Conservation (phyloP, 1,284 basidiomycete genomes). For the Puccinia sorghi region DNA sequence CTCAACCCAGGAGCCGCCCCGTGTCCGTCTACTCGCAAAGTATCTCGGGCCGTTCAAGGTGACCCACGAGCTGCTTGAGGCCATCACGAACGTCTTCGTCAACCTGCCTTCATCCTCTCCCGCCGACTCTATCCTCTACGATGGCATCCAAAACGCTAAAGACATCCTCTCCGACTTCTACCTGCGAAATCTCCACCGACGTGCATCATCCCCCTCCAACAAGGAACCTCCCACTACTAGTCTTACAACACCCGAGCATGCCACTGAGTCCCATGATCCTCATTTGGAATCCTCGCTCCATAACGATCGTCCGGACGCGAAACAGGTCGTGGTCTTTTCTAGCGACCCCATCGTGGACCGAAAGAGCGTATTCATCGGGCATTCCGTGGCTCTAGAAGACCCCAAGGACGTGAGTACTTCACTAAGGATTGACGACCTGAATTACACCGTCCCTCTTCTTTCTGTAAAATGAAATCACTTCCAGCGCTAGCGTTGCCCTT, state of each 20-base stretch:
- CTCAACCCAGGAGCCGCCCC: conserved; percentile 66
- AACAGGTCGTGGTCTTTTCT: conserved; percentile 65
- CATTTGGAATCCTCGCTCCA: conserved; percentile 28
- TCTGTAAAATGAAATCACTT: no score
- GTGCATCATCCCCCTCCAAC: conserved; percentile 52
- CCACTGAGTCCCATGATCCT: neutral
- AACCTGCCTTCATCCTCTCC: conserved; percentile 68
- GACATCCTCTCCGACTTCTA: conserved; percentile 65
- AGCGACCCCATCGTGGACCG: conserved; percentile 78
- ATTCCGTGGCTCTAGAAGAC: conserved; percentile 74
- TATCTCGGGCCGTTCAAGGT: conserved; percentile 79
- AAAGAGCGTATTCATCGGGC: conserved; percentile 78
- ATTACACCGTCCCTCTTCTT: no score
- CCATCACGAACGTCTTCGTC: conserved; percentile 62
- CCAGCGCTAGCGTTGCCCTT: no score
- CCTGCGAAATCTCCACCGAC: conserved; percentile 63
- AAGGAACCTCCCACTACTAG: conserved; percentile 12
- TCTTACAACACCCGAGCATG: neutral
- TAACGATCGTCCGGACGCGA: neutral
- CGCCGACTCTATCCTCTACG: conserved; percentile 79
- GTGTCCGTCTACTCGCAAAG: conserved; percentile 78
- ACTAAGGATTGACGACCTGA: neutral
- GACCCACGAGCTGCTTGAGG: conserved; percentile 71
- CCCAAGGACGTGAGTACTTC: conserved; percentile 59
- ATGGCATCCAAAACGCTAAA: conserved; percentile 73